Conservation (phyloP, 352 stramenopile species). For the Pythium aphanidermatum region DNA sequence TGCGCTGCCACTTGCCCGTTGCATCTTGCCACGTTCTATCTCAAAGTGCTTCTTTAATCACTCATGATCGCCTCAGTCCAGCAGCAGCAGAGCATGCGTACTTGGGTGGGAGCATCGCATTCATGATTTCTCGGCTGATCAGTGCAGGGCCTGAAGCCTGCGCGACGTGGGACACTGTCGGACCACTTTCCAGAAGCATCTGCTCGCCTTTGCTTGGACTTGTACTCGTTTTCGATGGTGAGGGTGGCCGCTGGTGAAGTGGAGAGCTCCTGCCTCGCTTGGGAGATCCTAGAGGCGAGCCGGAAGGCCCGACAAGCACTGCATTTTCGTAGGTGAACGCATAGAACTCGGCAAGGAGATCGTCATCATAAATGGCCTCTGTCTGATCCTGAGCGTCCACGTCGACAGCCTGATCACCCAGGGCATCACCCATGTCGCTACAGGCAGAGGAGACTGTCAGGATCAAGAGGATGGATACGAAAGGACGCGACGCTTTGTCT, state of each 20-base stretch:
- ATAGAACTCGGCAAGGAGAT: constrained; percentile 51
- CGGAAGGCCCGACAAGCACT: constrained; percentile 27
- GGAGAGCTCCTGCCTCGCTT: constrained; percentile 17
- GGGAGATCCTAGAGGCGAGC: neutral
- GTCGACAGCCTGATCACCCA: neutral
- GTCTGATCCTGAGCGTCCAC: constrained; percentile 6
- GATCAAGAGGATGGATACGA: neutral
- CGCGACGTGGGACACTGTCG: constrained; percentile 5
- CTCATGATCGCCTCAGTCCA: neutral
- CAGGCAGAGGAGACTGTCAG: no score
- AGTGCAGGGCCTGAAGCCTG: constrained; percentile 4
- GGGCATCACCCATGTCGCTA: constrained; percentile 1
- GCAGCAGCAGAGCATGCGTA: constrained; percentile 10
- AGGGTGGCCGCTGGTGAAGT: constrained; percentile 16
- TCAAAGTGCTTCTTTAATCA: no score
- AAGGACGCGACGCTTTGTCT: constrained; percentile 10
- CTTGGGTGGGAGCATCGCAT: constrained; percentile 66
- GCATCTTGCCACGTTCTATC: constrained; percentile 50
- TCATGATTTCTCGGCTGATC: constrained; percentile 50
- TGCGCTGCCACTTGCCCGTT: constrained; percentile 61
- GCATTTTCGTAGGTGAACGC: constrained; percentile 52
- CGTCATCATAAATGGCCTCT: constrained; percentile 22
- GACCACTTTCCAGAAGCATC: neutral
- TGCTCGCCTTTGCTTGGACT: constrained; percentile 17
- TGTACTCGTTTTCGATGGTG: constrained; percentile 2